These are phyloP conservation scores for Auxenochlorella protothecoides DNA, from an alignment of 139 green algal species.

Conservation along the genomic window DNA sequence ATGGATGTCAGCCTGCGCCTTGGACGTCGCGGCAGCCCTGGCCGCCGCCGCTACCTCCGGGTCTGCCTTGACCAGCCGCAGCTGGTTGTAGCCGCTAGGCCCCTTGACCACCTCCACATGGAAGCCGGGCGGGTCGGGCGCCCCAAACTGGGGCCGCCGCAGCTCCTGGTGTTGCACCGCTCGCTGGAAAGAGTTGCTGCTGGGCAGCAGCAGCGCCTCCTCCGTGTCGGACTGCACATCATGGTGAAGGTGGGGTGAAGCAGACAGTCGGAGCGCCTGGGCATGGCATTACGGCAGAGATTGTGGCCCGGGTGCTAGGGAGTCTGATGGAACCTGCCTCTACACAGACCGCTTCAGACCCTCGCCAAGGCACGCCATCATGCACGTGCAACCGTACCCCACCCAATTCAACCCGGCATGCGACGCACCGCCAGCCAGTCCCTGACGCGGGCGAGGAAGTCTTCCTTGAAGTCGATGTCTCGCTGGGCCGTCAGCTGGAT, in stretches of 20 bases:
- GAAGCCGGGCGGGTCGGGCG: conserved; percentile 25
- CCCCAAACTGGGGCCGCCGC: conserved; percentile 24
- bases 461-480: conserved; percentile 32
- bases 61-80: not conserved
- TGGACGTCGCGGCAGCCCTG: not conserved
- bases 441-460: conserved; percentile 18
- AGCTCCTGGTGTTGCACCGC: conserved; percentile 57
- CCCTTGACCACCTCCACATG: conserved; percentile 18
- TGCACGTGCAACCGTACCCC: too few relatives aligned
- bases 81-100: not conserved
- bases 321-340: too few relatives aligned
- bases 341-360: not conserved
- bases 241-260: too few relatives aligned
- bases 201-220: conserved; percentile 26
- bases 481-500: conserved; percentile 26
- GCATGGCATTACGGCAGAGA: too few relatives aligned
- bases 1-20: not conserved
- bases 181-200: conserved; percentile 40
- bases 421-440: conserved; percentile 33
- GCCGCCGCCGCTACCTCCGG: not conserved
- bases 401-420: too few relatives aligned
- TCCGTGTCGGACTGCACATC: not conserved
- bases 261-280: too few relatives aligned
- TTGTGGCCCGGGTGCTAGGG: too few relatives aligned
- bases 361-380: too few relatives aligned